Base-by-base conservation (phyloP, 2,329 filamentous ascomycete genomes). In the Volutella citrinella region DNA sequence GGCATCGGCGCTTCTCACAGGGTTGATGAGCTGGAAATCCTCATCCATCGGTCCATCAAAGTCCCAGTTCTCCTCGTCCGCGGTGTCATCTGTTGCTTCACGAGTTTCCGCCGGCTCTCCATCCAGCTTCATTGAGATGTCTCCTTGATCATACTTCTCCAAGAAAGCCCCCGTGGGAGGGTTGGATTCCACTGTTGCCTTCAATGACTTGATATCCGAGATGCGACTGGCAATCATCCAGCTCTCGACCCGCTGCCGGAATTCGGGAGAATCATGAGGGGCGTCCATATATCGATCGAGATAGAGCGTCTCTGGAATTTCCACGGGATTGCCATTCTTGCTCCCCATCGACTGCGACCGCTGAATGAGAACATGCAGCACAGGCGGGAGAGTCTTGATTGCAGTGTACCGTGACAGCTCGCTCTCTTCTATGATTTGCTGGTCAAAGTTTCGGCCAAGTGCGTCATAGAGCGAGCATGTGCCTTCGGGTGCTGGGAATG, bases 341-440 rank as follows among this genome's bases (percentile, higher is more conserved):
- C 73, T 73, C 7, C 75, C 73, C 45, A 87, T 82, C 31, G 80
- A 87, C 39, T 84, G 81, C 5, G 86, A 82, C 6, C 93, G 81
- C 55, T 95, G 88, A 19, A 98, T 87, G 46, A 89, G 85, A 27
- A 98, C 80, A 52, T 96, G 90, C 13, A 97, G 68, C 19, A 98
- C 78, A 0, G 90, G 89, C 1, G 93, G 89, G 10, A 90, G 68
- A n/a, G 73, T 72, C 42, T 77, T 78, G 34, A 95, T 86, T 2
- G 85, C 82, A 7, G 80, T 80, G 57, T 83, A 91, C 38, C 60
- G 78, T 63, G 54, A 77, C 52, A 54, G 67, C 55, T 77, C 76
- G 38, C 78, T 78, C 16, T 84, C 75, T 19, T 81, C 80, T 19
- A 91, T 77, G 18, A 81, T 76, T 49, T 93, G 83, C 28, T 83